phyloP scores from a whole-genome alignment of 805 yeast genomes.

The Blastobotrys terrestris region DNA sequence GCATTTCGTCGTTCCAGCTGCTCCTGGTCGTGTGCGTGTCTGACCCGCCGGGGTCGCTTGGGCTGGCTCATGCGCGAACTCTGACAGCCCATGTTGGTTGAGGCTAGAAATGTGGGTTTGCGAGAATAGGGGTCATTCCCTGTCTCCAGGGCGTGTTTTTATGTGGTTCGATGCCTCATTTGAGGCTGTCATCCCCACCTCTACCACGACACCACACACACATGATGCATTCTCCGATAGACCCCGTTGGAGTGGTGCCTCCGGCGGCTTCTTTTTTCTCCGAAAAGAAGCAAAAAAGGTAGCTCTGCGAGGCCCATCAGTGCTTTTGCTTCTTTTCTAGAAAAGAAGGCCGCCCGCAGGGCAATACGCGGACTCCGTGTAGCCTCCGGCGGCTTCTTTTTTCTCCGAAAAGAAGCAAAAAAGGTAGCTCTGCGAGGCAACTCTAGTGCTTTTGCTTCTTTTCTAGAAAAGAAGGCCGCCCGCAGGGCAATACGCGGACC shows the following conservation, averaged over 20 bases:
- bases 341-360: no score
- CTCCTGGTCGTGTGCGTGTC: slow-evolving; percentile 7
- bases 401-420: not conserved
- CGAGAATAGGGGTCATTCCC: not conserved
- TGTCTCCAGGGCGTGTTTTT: not conserved
- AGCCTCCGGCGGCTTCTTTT: not conserved
- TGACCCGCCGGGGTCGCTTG: not conserved
- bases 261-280: no score
- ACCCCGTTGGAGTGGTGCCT: no score
- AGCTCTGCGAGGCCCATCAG: no score
- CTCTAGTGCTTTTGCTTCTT: no score
- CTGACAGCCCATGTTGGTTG: not conserved
- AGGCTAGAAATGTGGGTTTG: not conserved
- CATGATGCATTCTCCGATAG: not conserved
- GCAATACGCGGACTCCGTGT: no score
- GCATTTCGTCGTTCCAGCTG: slow-evolving; percentile 26
- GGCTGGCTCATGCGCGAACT: not conserved
- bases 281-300: no score
- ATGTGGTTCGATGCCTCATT: not conserved
- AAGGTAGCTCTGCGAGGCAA: no score
- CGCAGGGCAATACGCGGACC: no score
- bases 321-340: no score
- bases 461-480: not conserved
- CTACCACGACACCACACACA: not conserved
- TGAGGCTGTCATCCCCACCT: not conserved